These are phyloP conservation scores for Lagenidium giganteum DNA, from an alignment of 352 stramenopile species.

Conservation along the genomic window DNA sequence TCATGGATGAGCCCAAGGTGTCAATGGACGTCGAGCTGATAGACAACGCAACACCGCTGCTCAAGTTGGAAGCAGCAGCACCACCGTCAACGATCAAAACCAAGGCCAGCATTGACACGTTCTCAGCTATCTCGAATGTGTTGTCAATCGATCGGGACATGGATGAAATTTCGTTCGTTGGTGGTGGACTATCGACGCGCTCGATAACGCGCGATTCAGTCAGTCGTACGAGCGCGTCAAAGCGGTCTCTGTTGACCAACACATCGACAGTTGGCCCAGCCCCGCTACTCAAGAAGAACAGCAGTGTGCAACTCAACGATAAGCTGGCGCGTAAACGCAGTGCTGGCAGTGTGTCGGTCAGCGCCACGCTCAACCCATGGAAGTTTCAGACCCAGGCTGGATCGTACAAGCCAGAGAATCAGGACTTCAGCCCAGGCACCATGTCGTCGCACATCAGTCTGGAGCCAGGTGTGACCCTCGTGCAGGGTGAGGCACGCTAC, in stretches of 20 bases:
- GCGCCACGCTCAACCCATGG: neutral
- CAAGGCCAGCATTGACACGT: conserved; percentile 45
- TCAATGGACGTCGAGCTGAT: conserved; percentile 21
- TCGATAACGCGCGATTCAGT: no score
- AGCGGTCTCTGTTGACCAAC: neutral
- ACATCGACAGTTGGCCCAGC: no score
- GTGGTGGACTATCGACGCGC: no score
- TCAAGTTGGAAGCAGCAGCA: conserved; percentile 5
- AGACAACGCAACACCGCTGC: conserved; percentile 5
- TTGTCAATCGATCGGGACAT: neutral
- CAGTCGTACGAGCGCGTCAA: no score
- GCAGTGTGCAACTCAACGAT: conserved; percentile 13
- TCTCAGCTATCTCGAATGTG: conserved; percentile 25
- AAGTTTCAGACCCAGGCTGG: neutral
- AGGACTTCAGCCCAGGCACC: no score
- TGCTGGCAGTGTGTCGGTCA: no score
- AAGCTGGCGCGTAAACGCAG: conserved; percentile 11
- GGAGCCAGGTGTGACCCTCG: conserved; percentile 25
- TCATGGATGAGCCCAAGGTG: conserved; percentile 13
- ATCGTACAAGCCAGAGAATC: no score
- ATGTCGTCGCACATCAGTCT: conserved; percentile 9
- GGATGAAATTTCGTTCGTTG: no score
- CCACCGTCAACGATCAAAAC: conserved; percentile 8
- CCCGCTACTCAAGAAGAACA: no score
- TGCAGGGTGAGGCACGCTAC: conserved; percentile 30